Evolutionary conservation across 371 early-diverging fungal species (phyloP).

Genomic region (Circinella minor): DNA sequence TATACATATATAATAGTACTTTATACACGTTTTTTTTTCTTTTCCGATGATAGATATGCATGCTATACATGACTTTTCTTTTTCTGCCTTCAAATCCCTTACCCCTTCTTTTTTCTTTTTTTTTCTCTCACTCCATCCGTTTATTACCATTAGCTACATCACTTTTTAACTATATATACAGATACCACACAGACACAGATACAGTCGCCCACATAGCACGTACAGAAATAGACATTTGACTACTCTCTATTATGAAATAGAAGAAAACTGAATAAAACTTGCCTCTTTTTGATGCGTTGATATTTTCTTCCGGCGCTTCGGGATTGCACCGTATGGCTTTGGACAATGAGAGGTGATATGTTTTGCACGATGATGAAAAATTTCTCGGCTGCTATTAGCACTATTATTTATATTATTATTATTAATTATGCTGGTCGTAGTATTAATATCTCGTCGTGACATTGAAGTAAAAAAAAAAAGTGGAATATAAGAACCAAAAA

Average conservation of each 20-base stretch:
- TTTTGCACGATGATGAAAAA: conserved; percentile 19
- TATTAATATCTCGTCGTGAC: neutral
- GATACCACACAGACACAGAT: too few relatives aligned
- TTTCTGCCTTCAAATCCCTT: neutral
- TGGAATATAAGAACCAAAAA: conserved; percentile 1
- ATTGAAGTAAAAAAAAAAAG: neutral
- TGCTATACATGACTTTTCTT: neutral
- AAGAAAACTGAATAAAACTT: neutral
- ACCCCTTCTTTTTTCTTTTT: neutral
- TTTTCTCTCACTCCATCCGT: too few relatives aligned
- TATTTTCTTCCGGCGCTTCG: conserved; percentile 24
- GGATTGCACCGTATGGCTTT: conserved; percentile 35
- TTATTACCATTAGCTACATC: too few relatives aligned
- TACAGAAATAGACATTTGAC: too few relatives aligned
- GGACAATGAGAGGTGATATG: conserved; percentile 15
- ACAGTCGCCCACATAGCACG: too few relatives aligned
- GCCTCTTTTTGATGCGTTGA: conserved; percentile 14
- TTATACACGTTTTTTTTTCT: too few relatives aligned
- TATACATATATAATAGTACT: too few relatives aligned
- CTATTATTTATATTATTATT: neutral
- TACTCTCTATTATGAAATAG: too few relatives aligned
- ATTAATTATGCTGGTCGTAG: neutral
- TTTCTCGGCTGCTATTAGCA: neutral
- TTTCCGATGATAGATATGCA: too few relatives aligned
- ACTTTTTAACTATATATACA: too few relatives aligned